Evolutionary conservation across 176 grass and related monocot genomes (phyloP).

Genomic region (Oryza officinalis): DNA sequence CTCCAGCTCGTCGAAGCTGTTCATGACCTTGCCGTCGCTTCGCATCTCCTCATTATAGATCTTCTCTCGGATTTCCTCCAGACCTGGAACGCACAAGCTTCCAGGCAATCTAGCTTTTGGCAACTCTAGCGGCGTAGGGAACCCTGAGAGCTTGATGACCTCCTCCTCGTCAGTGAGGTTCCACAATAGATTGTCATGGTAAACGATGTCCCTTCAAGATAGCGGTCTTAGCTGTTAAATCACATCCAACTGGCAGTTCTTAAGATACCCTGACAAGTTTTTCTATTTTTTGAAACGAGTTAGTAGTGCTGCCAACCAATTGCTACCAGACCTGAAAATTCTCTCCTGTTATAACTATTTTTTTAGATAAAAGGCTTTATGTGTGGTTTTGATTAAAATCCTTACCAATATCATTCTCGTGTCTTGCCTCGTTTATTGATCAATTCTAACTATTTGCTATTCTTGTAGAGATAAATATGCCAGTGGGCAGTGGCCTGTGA

Average conservation of each 20-base stretch:
- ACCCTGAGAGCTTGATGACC: conserved; percentile 42
- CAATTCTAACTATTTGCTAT: too few species aligned
- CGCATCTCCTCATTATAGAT: conserved; percentile 32
- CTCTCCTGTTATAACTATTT: too few species aligned
- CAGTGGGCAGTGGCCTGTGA: background rate
- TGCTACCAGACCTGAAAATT: background rate
- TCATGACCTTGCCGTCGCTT: conserved; percentile 50
- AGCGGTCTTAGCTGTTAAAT: background rate
- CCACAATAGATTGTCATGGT: conserved; percentile 33
- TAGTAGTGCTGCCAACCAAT: too few species aligned
- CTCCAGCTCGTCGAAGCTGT: conserved; percentile 70
- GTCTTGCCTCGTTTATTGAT: too few species aligned
- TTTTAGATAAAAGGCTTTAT: too few species aligned
- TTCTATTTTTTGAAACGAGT: too few species aligned
- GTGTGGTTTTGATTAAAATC: too few species aligned
- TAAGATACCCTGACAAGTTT: background rate
- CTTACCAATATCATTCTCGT: too few species aligned
- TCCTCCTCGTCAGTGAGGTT: conserved; percentile 39
- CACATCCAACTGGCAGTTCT: background rate
- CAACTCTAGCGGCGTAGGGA: conserved; percentile 51
- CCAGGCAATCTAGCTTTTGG: conserved; percentile 37
- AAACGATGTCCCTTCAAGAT: conserved; percentile 41
- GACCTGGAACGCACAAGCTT: background rate
- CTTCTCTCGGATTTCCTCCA: conserved; percentile 40
- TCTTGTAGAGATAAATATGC: too few species aligned